Evolutionary conservation across 306 rosid species (phyloP), one percentile per base, ranked within the genome.

Genomic region (Vigna trinervia): DNA sequence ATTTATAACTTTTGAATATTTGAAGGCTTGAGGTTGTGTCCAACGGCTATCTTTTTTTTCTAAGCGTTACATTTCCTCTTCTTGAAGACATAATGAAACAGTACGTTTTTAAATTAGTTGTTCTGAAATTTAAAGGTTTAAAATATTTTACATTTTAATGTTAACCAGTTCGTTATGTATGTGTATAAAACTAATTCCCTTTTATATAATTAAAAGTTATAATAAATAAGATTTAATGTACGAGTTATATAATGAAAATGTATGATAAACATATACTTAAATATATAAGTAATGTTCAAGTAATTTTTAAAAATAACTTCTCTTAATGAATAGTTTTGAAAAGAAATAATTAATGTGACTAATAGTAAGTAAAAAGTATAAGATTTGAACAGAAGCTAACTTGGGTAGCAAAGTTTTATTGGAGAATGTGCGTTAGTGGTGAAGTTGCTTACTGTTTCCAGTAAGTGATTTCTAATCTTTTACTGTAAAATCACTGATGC

Each of bases 31-130:
- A 7, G 10, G 46, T 15, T 17, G 58, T 22, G 8, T 15, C 54
- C 59, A 69, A 69, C 74, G 74, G 74, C 74, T 69, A 47, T 46
- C n/a, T 68, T 68, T 23, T 30, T 23, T 47, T 13, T 47, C 41
- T 11, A 5, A 5, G 41, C 39, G 41, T 59, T 59, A 28, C 65
- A 26, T 0, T 12, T 28, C 0, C 11, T 26, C 10, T 1, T 1
- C 19, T 41, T 8, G 2, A 59, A 17, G n/a, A 15, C 6, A 48
- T 6, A 2, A 50, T 15, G 56, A 50, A 50, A 50, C 13, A 5
- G 7, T 51, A 15, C 19, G 28, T 19, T 53, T 53, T 19, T 2
- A 8, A 53, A 53, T 53, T 8, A 53, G 12, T 17, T 53, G 5
- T 8, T 39, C 10, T 51, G 4, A 51, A 0, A 50, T 50, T 50